Evolutionary conservation across 75 land plant species (phyloP), one percentile per base, ranked within the genome.

Genomic region (Cupressus sempervirens): DNA sequence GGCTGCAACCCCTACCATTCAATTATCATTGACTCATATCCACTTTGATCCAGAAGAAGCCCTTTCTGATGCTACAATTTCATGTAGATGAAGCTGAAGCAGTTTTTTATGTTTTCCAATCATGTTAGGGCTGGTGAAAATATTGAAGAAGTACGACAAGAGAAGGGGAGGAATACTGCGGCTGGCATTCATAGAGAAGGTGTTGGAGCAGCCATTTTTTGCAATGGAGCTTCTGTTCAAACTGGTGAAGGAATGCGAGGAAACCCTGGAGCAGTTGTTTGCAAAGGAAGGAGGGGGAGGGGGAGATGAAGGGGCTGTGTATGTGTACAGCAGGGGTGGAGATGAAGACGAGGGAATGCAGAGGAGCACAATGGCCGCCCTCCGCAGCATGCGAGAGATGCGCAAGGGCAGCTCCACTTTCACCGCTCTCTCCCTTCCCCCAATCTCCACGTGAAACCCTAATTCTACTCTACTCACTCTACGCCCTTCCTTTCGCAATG

Each of bases 91-190:
- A 56, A 56, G 5, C 62, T 20, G 23, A 20, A 4, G 26, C 23
- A 18, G 20, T 0, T 56, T 56, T 56, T 56, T n/a, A n/a, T n/a
- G n/a, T n/a, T n/a, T n/a, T n/a, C n/a, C n/a, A n/a, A 56, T 56
- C 0, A 18, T 20, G 20, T 80, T 90, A 95, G 95, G 97, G 10
- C 79, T 95, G 43, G 94, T 92, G 82, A 95, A 95, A 76, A 95
- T 95, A 65, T 76, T 93, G 18, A 95, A 95, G 90, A 95, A 95
- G 83, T 92, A 95, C 77, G 97, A 95, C 86, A 92, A 94, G 84
- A 86, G 91, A 88, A 94, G 88, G 35, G 97, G 97, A 18, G 91
- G 93, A 48, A 84, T 91, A 7, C 85, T 94, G 76, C 90, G 94
- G 13, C 83, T 92, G 83, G 92, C 95, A 34, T 95, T 94, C 90